phyloP scores from a whole-genome alignment of 306 rosid species.

The Mimosa pudica region DNA sequence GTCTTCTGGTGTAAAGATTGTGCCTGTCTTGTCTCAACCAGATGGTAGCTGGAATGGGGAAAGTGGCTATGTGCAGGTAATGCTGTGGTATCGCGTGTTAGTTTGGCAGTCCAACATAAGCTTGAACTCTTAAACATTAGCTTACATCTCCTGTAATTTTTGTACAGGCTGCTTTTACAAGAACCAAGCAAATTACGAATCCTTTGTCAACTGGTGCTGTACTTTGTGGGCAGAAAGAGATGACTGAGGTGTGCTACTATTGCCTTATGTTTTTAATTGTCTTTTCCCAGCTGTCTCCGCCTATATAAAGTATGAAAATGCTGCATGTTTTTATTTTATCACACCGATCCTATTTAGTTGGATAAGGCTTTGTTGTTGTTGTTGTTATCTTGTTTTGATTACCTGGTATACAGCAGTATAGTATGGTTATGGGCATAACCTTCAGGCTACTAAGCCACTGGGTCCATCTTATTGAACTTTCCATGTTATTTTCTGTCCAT shows the following conservation, averaged over 20 bases:
- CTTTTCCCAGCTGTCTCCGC: background rate
- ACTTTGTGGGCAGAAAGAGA: conserved; percentile 90
- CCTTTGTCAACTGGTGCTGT: conserved; percentile 74
- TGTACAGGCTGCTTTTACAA: conserved; percentile 80
- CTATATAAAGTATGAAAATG: conserved; percentile 8
- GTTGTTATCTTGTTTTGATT: background rate
- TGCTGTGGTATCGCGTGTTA: background rate
- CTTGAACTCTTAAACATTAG: background rate
- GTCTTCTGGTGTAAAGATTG: conserved; percentile 82
- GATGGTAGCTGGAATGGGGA: conserved; percentile 79
- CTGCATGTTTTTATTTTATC: background rate
- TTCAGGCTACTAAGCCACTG: background rate
- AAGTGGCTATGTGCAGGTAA: conserved; percentile 89
- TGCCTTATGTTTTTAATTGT: conserved; percentile 13
- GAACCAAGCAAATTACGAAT: conserved; percentile 66
- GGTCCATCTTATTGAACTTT: background rate
- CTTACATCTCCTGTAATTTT: conserved; percentile 19
- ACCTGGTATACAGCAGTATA: background rate
- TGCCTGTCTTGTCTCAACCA: conserved; percentile 93
- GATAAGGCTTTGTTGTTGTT: too few relatives aligned
- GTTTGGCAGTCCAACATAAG: conserved; percentile 11
- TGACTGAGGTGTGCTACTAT: conserved; percentile 71
- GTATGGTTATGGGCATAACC: background rate
- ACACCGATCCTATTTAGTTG: too few relatives aligned
- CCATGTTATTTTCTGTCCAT: background rate